Base-by-base conservation (phyloP, 139 green algal species). In the Micractinium conductrix region DNA sequence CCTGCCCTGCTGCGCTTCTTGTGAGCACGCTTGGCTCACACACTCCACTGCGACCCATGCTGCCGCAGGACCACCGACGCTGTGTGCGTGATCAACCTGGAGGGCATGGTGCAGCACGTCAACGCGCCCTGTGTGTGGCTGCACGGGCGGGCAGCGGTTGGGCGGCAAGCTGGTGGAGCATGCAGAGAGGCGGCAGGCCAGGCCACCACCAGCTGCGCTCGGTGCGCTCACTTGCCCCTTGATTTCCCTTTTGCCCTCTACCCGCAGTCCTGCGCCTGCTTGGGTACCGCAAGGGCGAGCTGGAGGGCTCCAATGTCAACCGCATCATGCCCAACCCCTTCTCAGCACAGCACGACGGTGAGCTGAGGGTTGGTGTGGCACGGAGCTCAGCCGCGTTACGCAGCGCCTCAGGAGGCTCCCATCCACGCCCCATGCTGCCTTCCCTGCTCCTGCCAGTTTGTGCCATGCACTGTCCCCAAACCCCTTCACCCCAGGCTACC, bases 281-380 rank as follows among this genome's bases (percentile, higher is more conserved):
- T 40, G 71, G 63, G 43, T 89, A 89, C 69, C 84, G 79, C 68
- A 79, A 84, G 12, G 87, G 86, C 28, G 91, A 92, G 84, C 83
- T 93, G 48, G 87, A 93, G 72, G 89, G 91, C 72, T 90, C 84
- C 81, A 92, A 92, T 67, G 81, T 93, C n/a, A 81, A 38, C 2
- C 69, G 58, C 55, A 60, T 93, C 43, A 94, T 94, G 91, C 91
- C 89, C 26, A 75, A 86, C 42, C 89, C 89, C 43, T 93, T 89
- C 83, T 85, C 67, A 58, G 42, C 44, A 35, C 82, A 87, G 42
- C 91, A 94, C 87, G 85, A 91, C 76, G 44, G 69, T 75, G 69
- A 24, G 69, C 19, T 19, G 37, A 35, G 35, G 26, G 60, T 22
- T 43, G 63, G n/a, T 21, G 4, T 21, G n/a, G 63, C n/a, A 43